A percentile compares a stretch with the other conserved stretches of the same genome.
Evolutionary conservation across 805 yeast genomes (phyloP).

Genomic region (Saturnispora ahearnii): DNA sequence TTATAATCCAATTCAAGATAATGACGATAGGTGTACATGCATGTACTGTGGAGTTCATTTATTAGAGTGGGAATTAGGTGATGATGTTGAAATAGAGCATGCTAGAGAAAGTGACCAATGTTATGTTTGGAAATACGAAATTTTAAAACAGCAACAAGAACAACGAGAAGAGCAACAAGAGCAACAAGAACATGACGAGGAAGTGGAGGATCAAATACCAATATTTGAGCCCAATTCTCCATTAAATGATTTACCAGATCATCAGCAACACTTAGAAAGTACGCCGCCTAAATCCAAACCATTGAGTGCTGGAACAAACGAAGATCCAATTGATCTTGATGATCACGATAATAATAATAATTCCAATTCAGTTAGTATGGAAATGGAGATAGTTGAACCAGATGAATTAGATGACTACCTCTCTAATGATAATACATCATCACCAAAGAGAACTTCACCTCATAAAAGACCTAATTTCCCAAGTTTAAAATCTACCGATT

Average conservation of each 20-base stretch:
- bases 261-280: neutral
- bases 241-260: neutral
- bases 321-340: constrained; percentile 7
- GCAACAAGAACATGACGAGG: neutral
- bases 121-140: constrained; percentile 1
- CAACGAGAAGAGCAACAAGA: neutral
- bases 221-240: neutral
- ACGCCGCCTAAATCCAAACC: neutral
- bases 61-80: constrained; percentile 65
- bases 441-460: constrained; percentile 4
- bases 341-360: neutral
- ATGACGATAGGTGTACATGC: constrained; percentile 52
- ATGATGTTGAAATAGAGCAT: constrained; percentile 47
- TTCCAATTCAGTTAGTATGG: neutral
- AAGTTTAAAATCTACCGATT: constrained; percentile 11
- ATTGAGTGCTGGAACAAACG: neutral
- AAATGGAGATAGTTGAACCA: constrained; percentile 17
- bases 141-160: neutral
- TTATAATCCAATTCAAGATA: constrained; percentile 30
- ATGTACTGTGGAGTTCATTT: constrained; percentile 52
- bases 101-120: constrained; percentile 34
- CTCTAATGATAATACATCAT: constrained; percentile 1
- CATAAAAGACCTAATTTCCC: constrained; percentile 3
- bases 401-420: constrained; percentile 21
- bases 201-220: constrained; percentile 1